These are phyloP conservation scores for Cutaneotrichosporon curvatum DNA, from an alignment of 1,284 basidiomycete species.

Conservation along the genomic window DNA sequence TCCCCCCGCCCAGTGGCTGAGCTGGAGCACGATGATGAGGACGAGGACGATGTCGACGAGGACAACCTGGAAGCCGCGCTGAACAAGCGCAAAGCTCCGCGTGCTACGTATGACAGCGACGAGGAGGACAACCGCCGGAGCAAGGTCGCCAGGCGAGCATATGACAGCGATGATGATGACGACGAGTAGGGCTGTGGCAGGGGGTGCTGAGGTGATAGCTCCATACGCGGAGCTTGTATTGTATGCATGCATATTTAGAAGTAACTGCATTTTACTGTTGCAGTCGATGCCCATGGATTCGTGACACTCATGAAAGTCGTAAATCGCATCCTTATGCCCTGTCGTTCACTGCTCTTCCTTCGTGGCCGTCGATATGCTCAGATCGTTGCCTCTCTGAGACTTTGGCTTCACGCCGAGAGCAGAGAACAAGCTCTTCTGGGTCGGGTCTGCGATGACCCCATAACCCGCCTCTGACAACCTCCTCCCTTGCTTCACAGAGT, in stretches of 20 bases:
- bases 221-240: slow-evolving; percentile 10
- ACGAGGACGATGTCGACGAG: slow-evolving; percentile 56
- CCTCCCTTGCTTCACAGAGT: slow-evolving; percentile 34
- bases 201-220: background rate
- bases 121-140: slow-evolving; percentile 10
- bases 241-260: too few relatives aligned
- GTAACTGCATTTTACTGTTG: too few relatives aligned
- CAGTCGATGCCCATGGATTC: too few relatives aligned
- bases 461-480: slow-evolving; percentile 41
- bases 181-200: slow-evolving; percentile 9
- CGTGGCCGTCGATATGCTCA: too few relatives aligned
- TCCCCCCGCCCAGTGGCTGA: slow-evolving; percentile 10
- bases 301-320: too few relatives aligned
- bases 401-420: slow-evolving; percentile 31
- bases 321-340: too few relatives aligned
- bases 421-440: slow-evolving; percentile 32
- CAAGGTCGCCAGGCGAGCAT: slow-evolving; percentile 8
- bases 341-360: too few relatives aligned
- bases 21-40: slow-evolving; percentile 51
- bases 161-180: slow-evolving; percentile 18
- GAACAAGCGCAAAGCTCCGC: slow-evolving; percentile 6
- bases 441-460: slow-evolving; percentile 39
- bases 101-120: slow-evolving; percentile 15
- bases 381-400: slow-evolving; percentile 2
- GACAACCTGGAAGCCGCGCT: slow-evolving; percentile 49